phyloP scores from a whole-genome alignment of 768 basidiomycete genomes.

The Cystobasidium tubakii region DNA sequence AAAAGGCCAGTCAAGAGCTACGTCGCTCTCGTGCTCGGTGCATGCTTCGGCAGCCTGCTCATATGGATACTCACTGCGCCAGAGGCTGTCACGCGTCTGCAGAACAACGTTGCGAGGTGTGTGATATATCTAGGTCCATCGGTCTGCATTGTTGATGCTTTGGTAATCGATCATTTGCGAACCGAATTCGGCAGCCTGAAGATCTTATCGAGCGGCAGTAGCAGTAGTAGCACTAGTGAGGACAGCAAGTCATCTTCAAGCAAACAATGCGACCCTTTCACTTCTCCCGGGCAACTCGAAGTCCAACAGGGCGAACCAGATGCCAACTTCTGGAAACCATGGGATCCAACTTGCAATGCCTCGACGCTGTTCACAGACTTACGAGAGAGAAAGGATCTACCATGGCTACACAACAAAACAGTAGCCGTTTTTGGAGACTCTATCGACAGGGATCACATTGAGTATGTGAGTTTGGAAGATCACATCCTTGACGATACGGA shows the following conservation, averaged over 20 bases:
- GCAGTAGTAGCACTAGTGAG: not conserved
- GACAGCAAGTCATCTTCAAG: not conserved
- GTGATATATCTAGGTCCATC: not conserved
- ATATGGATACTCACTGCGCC: not conserved
- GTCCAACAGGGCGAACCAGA: not conserved
- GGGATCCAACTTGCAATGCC: constrained; percentile 20
- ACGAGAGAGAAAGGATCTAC: constrained; percentile 10
- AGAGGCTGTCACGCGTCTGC: not conserved
- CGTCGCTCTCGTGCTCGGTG: not conserved
- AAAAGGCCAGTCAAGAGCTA: constrained; percentile 4
- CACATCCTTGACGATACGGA: too few relatives aligned
- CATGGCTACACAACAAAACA: constrained; percentile 27
- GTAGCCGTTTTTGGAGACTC: constrained; percentile 23
- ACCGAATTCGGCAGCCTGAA: not conserved
- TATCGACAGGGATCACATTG: constrained; percentile 28
- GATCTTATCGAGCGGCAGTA: not conserved
- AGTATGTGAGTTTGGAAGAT: constrained; percentile 28
- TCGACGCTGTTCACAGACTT: constrained; percentile 19
- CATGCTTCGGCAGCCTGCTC: not conserved
- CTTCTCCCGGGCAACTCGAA: constrained; percentile 1
- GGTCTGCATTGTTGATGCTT: not conserved
- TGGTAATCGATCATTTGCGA: not conserved
- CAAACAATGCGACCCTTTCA: constrained; percentile 21
- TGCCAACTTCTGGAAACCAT: constrained; percentile 17
- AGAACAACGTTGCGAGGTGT: not conserved